phyloP scores from a whole-genome alignment of 2,329 filamentous ascomycete genomes.

The Neopestalotiopsis clavispora region DNA sequence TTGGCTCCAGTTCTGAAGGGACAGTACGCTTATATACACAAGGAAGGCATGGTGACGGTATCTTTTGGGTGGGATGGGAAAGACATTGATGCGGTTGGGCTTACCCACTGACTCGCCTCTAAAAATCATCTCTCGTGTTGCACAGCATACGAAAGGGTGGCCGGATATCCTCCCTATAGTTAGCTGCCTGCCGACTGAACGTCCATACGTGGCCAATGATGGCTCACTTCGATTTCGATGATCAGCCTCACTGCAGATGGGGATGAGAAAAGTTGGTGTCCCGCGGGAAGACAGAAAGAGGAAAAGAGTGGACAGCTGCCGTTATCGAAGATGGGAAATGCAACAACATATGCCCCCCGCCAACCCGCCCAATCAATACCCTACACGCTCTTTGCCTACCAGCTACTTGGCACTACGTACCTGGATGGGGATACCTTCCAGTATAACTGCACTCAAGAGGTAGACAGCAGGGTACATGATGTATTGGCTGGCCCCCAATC shows the following conservation, averaged over 20 bases:
- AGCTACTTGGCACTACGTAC: too few species aligned
- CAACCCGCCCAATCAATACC: too few species aligned
- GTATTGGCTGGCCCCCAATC: not conserved
- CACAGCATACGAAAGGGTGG: not conserved
- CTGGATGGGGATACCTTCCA: too few species aligned
- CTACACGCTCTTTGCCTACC: too few species aligned
- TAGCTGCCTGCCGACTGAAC: not conserved
- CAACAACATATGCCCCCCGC: too few species aligned
- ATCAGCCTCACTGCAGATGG: conserved; percentile 1
- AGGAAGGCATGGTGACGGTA: not conserved
- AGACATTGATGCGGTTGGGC: not conserved
- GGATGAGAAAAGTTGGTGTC: not conserved
- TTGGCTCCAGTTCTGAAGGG: not conserved
- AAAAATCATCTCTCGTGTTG: not conserved
- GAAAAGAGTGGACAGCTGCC: not conserved
- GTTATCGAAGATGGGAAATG: too few species aligned
- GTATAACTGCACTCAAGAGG: not conserved
- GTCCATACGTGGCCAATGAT: not conserved
- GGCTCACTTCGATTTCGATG: not conserved
- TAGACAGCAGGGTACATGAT: not conserved
- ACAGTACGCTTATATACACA: not conserved
- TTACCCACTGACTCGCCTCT: not conserved
- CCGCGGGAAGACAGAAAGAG: not conserved
- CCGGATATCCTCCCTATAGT: not conserved
- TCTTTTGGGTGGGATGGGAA: not conserved